These are phyloP conservation scores for Immersiella caudata DNA, from an alignment of 495 filamentous ascomycete genomes.

Conservation along the genomic window DNA sequence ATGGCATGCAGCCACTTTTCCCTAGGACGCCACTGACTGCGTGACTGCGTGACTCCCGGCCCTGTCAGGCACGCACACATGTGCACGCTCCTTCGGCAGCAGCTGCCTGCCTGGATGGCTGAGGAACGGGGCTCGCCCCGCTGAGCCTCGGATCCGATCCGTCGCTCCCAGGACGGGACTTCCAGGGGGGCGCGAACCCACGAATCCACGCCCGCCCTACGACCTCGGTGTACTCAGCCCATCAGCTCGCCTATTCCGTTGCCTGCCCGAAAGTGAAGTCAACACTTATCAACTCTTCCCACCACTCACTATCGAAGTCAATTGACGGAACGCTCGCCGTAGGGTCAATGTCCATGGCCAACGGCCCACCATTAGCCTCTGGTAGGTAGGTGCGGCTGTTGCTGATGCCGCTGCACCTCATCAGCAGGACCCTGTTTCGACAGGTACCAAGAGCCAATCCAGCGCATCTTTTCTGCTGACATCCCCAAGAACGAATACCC, in stretches of 20 bases:
- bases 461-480: slow-evolving; percentile 28
- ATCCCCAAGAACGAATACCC: slow-evolving; percentile 13
- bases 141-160: neutral
- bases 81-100: neutral
- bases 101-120: neutral
- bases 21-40: neutral
- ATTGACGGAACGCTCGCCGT: neutral
- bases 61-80: slow-evolving; percentile 1
- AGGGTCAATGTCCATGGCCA: slow-evolving; percentile 2
- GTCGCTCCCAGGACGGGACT: neutral
- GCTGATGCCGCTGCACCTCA: slow-evolving; percentile 8
- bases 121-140: neutral
- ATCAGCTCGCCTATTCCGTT: slow-evolving; percentile 6
- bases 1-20: neutral
- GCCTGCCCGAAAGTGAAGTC: slow-evolving; percentile 18
- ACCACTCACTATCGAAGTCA: slow-evolving; percentile 22
- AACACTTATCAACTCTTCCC: slow-evolving; percentile 19
- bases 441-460: slow-evolving; percentile 33
- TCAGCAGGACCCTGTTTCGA: slow-evolving; percentile 21
- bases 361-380: neutral
- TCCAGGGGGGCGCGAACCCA: neutral
- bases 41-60: neutral
- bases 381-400: neutral
- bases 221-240: neutral
- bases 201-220: neutral